Conservation (phyloP, 2,329 filamentous ascomycete species). For the Beauveria pseudobassiana region DNA sequence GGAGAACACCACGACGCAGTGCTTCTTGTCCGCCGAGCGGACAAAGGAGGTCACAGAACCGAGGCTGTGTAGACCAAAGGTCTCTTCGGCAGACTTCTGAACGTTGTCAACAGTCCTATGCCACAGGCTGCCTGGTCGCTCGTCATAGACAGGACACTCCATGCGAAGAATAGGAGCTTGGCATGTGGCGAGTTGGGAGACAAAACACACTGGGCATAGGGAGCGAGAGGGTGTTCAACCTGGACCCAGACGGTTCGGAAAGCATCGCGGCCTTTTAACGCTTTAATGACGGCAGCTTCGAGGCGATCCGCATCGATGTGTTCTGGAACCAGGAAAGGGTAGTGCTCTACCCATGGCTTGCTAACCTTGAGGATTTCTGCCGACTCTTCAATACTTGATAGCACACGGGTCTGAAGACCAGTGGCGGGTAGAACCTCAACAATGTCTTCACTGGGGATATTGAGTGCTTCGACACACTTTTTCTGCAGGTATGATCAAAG, state of each 20-base stretch:
- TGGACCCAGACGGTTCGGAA: slow-evolving; percentile 14
- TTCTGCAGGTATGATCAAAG: slow-evolving; percentile 10
- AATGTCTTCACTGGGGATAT: slow-evolving; percentile 7
- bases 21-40: slow-evolving; percentile 4
- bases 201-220: slow-evolving; percentile 13
- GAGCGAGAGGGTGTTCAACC: slow-evolving; percentile 12
- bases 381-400: slow-evolving; percentile 9
- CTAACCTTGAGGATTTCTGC: slow-evolving; percentile 5
- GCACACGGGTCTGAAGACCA: slow-evolving; percentile 6
- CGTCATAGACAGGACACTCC: slow-evolving; percentile 1
- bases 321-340: slow-evolving; percentile 11
- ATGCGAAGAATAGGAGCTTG: slow-evolving; percentile 6
- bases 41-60: slow-evolving; percentile 8
- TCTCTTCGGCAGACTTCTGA: slow-evolving; percentile 10
- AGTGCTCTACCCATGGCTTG: slow-evolving; percentile 12
- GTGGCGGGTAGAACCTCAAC: slow-evolving; percentile 10
- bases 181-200: background rate
- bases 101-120: slow-evolving; percentile 1
- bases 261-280: slow-evolving; percentile 10
- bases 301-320: slow-evolving; percentile 12
- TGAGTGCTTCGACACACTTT: slow-evolving; percentile 8
- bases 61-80: slow-evolving; percentile 9
- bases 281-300: slow-evolving; percentile 9
- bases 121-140: slow-evolving; percentile 6
- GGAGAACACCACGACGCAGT: slow-evolving; percentile 22